Conservation (phyloP, 208 protist genomes). For the Leishmania tarentolae region DNA sequence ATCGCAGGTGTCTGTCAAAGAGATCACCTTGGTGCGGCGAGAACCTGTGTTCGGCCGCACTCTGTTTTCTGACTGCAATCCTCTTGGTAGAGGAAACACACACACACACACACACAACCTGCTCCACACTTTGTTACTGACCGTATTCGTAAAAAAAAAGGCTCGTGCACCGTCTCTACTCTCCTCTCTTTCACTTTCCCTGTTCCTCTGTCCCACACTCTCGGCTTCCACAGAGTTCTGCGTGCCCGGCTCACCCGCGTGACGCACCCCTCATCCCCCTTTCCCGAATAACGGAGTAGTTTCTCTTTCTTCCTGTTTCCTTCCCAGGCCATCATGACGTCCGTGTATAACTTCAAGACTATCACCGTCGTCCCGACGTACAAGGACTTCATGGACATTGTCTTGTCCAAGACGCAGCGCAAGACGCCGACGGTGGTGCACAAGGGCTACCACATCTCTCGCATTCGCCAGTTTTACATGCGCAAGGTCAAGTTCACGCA, state of each 20-base stretch:
- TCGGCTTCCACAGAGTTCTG: not conserved
- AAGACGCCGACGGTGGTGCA: conserved; percentile 99
- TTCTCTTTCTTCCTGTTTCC: not conserved
- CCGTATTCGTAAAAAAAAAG: not conserved
- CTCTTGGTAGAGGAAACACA: not conserved
- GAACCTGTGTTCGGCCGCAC: not conserved
- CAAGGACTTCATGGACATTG: conserved; percentile 99
- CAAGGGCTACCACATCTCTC: conserved; percentile 98
- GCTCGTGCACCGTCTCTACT: not conserved
- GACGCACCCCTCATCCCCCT: not conserved
- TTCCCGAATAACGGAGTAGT: not conserved
- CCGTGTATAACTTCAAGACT: conserved; percentile 98
- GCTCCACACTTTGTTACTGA: not conserved
- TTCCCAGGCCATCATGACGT: conserved; percentile 50
- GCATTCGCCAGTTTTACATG: conserved; percentile 99
- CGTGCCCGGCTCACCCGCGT: not conserved
- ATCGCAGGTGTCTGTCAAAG: not conserved
- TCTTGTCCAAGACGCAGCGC: conserved; percentile 99
- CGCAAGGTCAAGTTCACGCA: conserved; percentile 99
- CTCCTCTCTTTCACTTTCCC: not conserved
- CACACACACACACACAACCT: no score
- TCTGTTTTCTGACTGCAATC: not conserved
- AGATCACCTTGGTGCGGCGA: not conserved
- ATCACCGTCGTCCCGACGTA: conserved; percentile 97
- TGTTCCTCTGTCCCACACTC: not conserved